Evolutionary conservation across 176 grass and related monocot genomes (phyloP), one percentile per base, ranked within the genome.

Genomic region (Alopecurus myosuroides): DNA sequence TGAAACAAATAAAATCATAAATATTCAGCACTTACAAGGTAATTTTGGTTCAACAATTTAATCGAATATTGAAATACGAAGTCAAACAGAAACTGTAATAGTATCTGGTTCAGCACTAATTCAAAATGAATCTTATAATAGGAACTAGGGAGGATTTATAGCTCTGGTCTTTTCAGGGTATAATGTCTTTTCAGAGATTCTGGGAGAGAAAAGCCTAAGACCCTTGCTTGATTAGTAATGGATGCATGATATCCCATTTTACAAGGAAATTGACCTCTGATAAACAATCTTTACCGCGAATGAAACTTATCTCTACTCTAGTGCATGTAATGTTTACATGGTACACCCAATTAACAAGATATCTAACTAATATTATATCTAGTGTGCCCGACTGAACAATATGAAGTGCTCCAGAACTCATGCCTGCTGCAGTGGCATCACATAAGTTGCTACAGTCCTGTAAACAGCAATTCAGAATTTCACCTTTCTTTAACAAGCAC

Each of bases 1-100:
- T 97, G 83, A 66, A 70, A 89, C 3, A 81, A 61, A 53, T 31
- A 35, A 78, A 62, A 41, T 48, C 22, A 40, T 55, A 85, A 68
- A 25, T 46, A 53, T 50, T 23, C 15, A 76, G 40, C 15, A 57
- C 40, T 78, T 78, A 40, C 60, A 70, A 30, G 17, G 5, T 60
- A 49, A 46, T 60, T 60, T 69, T 48, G 3, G 48, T 66, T 40
- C 41, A 73, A 63, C 11, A 40, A 36, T 60, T 36, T 37, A 67
- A 51, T 56, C 2, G 18, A 29, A 13, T 19, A 56, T 35, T 67
- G 1, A 80, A 60, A 69, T 82, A 82, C n/a, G 6, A 73, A 14
- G 18, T 6, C 14, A 78, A 78, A 45, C 10, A 53, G 26, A 44
- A 84, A 69, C 65, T 49, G 36, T 1, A 57, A 57, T 57, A 29